Base-by-base conservation (phyloP, 2,329 filamentous ascomycete species). In the Exophiala dermatitidis region DNA sequence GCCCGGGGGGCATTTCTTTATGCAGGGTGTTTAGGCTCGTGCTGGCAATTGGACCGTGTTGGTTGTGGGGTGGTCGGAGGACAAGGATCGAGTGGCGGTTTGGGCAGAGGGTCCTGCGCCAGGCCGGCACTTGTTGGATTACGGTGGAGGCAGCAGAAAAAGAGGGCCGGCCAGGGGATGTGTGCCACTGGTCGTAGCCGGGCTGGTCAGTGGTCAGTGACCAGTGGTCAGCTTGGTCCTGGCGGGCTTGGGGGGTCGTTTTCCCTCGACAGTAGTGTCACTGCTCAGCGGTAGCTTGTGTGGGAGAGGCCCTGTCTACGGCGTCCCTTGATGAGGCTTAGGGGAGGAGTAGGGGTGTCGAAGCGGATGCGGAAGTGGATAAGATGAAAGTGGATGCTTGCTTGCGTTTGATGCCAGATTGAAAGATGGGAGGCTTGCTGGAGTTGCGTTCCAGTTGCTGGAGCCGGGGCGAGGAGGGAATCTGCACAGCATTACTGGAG, bases 301-400 rank as follows among this genome's bases (percentile, higher is more conserved):
- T n/a, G 36, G 36, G 36, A 46, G 28, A 19, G 26, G 29, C 28
- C 53, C 48, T 34, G 19, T 19, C 19, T 2, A 19, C 19, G 19
- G 19, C 33, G 46, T 34, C 42, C 19, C 54, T 54, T 38, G 43
- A 53, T 52, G 54, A 57, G 54, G 54, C 54, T 57, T 57, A 57
- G 54, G 45, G 44, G 43, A 37, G 34, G 12, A 46, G 44, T 51
- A 48, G 40, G 48, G 47, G 41, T 38, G 52, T 53, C 40, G 50
- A 57, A 53, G 46, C 54, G 40, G 47, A 48, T 31, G 43, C 48
- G 50, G 50, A 40, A 46, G 41, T 53, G 48, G 32, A 46, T 31
- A 10, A 41, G 29, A 48, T 36, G 34, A 10, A 19, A 46, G 50
- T 50, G 54, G 54, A 50, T 56, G 38, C 38, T 46, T 32, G 38